Evolutionary conservation across 495 filamentous ascomycete genomes (phyloP), one percentile per base, ranked within the genome.

Genomic region (Hypoxylon crocopeplum): DNA sequence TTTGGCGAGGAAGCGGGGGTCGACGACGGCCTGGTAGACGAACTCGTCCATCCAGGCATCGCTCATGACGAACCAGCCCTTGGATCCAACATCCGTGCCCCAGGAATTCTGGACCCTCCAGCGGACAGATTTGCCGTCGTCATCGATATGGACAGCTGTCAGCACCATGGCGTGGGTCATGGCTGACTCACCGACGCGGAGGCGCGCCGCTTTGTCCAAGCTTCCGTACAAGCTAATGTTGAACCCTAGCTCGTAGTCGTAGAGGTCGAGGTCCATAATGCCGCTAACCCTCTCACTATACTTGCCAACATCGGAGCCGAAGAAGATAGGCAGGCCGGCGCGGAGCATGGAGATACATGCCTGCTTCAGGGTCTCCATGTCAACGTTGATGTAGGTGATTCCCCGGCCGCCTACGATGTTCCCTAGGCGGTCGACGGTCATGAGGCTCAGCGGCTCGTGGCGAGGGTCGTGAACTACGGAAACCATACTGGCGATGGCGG

Each of bases 81-180:
- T 82, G 13, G 82, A 79, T 0, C 91, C 91, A 0, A 78, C 81
- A 0, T 48, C 70, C 20, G 80, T 76, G 8, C 89, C 90, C 91
- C 91, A 96, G 7, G 79, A 84, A 62, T 96, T 96, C 78, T 96
- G 88, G 39, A 96, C 89, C 22, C 90, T 74, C 91, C 91, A 95
- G 44, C 90, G 76, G 3, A 89, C 82, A 1, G 86, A 76, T 65
- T 82, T 78, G 0, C 82, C 85, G 29, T 84, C 77, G n/a, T 70
- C 72, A 44, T 74, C 72, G 7, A 95, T 57, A 69, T 95, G 90
- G 39, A 95, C 91, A 0, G 81, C 92, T 2, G 89, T 95, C 38
- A 96, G 73, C 1, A 94, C 89, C 91, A 96, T 96, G 0, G 91
- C 91, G 66, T 94, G 91, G 6, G 90, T 96, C 91, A 96, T 93